Evolutionary conservation across 352 stramenopile genomes (phyloP).

Genomic region (Achlya hypogyna): DNA sequence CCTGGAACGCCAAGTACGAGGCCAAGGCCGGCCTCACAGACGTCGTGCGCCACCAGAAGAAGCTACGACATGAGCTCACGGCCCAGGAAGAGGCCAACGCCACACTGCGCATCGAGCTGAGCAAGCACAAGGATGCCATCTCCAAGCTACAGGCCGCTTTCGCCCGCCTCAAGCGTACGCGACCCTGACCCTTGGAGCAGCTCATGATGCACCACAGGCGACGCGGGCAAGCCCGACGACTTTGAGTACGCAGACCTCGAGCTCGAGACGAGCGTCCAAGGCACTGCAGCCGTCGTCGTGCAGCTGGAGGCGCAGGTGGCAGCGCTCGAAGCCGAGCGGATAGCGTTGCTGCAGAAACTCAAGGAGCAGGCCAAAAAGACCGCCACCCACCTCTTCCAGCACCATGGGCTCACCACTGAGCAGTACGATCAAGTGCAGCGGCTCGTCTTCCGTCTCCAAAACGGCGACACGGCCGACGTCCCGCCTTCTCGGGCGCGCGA

Average conservation of each 20-base stretch:
- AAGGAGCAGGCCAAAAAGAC: constrained; percentile 41
- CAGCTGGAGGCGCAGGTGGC: constrained; percentile 58
- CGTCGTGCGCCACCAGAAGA: constrained; percentile 64
- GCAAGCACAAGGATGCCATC: constrained; percentile 48
- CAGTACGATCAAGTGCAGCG: constrained; percentile 48
- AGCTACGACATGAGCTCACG: constrained; percentile 50
- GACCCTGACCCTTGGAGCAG: neutral
- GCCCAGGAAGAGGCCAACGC: constrained; percentile 50
- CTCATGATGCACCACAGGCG: constrained; percentile 3
- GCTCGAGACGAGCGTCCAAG: constrained; percentile 44
- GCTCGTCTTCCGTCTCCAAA: constrained; percentile 59
- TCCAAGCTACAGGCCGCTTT: constrained; percentile 47
- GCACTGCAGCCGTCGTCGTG: constrained; percentile 41
- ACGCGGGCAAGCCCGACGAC: constrained; percentile 32
- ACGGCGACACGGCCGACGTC: constrained; percentile 2
- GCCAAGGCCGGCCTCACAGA: constrained; percentile 52
- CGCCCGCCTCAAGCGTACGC: constrained; percentile 39
- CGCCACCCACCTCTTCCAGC: constrained; percentile 42
- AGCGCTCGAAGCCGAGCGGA: constrained; percentile 49
- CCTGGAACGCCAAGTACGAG: constrained; percentile 66
- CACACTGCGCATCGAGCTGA: constrained; percentile 46
- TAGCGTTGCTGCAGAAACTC: constrained; percentile 47
- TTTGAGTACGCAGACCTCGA: constrained; percentile 58
- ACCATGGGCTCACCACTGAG: constrained; percentile 43
- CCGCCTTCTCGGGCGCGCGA: too few relatives aligned